Evolutionary conservation across 495 filamentous ascomycete genomes (phyloP).

Genomic region (Oidiodendron maius): DNA sequence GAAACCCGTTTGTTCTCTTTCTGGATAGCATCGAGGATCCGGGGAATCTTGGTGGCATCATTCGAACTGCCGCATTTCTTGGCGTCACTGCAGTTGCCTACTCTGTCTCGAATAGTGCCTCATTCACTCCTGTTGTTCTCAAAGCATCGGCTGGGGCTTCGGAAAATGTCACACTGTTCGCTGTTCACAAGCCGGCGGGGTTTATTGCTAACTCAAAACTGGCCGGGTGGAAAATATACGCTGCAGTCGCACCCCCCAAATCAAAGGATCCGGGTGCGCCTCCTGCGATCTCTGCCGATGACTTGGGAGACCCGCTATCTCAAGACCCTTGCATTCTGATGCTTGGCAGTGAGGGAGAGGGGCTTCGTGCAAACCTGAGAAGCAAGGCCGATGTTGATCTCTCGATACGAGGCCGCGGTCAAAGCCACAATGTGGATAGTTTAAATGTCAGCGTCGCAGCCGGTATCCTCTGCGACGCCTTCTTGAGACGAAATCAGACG

Average conservation of each 20-base stretch:
- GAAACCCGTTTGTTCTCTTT: conserved; percentile 73
- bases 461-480: conserved; percentile 62
- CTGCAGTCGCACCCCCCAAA: conserved; percentile 54
- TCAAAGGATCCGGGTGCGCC: conserved; percentile 1
- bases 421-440: conserved; percentile 57
- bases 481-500: conserved; percentile 32
- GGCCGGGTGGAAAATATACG: conserved; percentile 80
- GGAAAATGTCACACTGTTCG: conserved; percentile 68
- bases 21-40: conserved; percentile 83
- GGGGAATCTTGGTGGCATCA: conserved; percentile 83
- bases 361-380: conserved; percentile 55
- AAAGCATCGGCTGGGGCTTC: conserved; percentile 85
- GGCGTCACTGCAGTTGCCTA: conserved; percentile 73
- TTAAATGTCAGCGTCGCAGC: conserved; percentile 87
- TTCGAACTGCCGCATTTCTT: conserved; percentile 80
- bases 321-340: conserved; percentile 68
- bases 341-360: conserved; percentile 77
- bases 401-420: conserved; percentile 39
- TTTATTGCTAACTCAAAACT: conserved; percentile 63
- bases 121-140: conserved; percentile 66
- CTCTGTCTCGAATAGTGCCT: conserved; percentile 60
- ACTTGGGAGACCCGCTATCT: conserved; percentile 41
- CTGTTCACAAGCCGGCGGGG: conserved; percentile 52
- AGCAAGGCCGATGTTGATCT: conserved; percentile 55
- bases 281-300: conserved; percentile 13